phyloP scores from a whole-genome alignment of 495 filamentous ascomycete species.

The Aspergillus leporis region DNA sequence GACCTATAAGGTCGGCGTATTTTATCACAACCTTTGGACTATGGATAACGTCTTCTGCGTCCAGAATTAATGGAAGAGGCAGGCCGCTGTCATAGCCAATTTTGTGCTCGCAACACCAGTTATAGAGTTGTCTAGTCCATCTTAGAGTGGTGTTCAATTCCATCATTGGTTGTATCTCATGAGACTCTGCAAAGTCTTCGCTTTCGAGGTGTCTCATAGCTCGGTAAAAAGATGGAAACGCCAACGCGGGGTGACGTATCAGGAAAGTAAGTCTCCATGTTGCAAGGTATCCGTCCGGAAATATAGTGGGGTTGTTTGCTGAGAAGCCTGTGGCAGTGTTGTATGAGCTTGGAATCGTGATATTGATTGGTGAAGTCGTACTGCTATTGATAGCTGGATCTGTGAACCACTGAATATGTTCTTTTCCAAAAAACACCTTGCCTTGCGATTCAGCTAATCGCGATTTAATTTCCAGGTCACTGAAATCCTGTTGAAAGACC shows the following conservation, averaged over 20 bases:
- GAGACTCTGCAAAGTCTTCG: slow-evolving; percentile 8
- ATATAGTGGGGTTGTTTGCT: slow-evolving; percentile 28
- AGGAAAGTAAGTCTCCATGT: slow-evolving; percentile 34
- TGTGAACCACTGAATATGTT: slow-evolving; percentile 27
- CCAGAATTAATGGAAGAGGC: slow-evolving; percentile 32
- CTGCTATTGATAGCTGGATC: slow-evolving; percentile 5
- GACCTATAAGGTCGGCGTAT: slow-evolving; percentile 27
- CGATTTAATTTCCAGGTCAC: slow-evolving; percentile 24
- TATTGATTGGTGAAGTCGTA: not conserved
- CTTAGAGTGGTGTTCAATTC: slow-evolving; percentile 22
- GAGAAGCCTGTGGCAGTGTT: slow-evolving; percentile 15
- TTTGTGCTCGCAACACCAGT: slow-evolving; percentile 25
- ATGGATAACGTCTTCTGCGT: slow-evolving; percentile 40
- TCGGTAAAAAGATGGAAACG: slow-evolving; percentile 33
- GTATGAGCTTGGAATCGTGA: slow-evolving; percentile 6
- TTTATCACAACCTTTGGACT: slow-evolving; percentile 25
- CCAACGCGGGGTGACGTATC: slow-evolving; percentile 39
- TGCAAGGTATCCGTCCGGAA: slow-evolving; percentile 34
- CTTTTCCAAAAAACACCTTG: slow-evolving; percentile 36
- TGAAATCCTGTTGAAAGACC: slow-evolving; percentile 20
- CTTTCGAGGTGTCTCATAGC: slow-evolving; percentile 16
- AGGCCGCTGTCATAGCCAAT: not conserved
- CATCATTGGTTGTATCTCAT: slow-evolving; percentile 5
- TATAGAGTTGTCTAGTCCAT: slow-evolving; percentile 29
- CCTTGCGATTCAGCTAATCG: slow-evolving; percentile 18